Base-by-base conservation (phyloP, 148 eudicot genomes). In the Fallopia convolvulus region DNA sequence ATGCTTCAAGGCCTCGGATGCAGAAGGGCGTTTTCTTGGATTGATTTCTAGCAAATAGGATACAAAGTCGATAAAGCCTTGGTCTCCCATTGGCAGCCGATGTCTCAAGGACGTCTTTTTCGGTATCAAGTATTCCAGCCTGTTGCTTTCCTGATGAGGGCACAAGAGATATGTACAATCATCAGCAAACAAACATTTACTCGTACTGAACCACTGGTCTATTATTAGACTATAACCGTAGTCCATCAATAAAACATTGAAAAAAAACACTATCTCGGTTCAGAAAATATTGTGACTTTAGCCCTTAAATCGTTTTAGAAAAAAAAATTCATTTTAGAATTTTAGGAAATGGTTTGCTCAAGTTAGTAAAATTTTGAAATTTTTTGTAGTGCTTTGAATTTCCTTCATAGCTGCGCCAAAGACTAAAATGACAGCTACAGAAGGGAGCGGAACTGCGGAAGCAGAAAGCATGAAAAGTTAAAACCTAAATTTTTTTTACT, bases 31-130 rank as follows among this genome's bases (percentile, higher is more conserved):
- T 84, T 84, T 96, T 80, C 86, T 90, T 0, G 99, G 99, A 85
- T 96, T 91, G 71, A 89, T 74, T 86, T 96, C 97, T 50, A 96
- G 94, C 63, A 96, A 83, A 85, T 93, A 89, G 74, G 83, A 90
- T 71, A 91, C 94, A 32, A 96, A 96, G 83, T 96, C 99, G n/a
- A 96, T 90, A 85, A 96, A 96, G 42, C 99, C 99, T 84, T 93
- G 99, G 79, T 96, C 99, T 79, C 98, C 99, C 99, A 96, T 91
- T 0, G 99, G 99, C 81, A 96, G 82, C 3, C 99, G 89, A 81
- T 93, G 94, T 82, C 97, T 89, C 74, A 96, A 77, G 78, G 99
- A 93, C 66, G 98, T 85, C 93, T 96, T 96, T 78, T 96, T 96
- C 15, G 99, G 99, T 75, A 96, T 96, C 77, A 96, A 84, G 83